phyloP scores from a whole-genome alignment of 352 stramenopile genomes.

The Phytophthora europaea region DNA sequence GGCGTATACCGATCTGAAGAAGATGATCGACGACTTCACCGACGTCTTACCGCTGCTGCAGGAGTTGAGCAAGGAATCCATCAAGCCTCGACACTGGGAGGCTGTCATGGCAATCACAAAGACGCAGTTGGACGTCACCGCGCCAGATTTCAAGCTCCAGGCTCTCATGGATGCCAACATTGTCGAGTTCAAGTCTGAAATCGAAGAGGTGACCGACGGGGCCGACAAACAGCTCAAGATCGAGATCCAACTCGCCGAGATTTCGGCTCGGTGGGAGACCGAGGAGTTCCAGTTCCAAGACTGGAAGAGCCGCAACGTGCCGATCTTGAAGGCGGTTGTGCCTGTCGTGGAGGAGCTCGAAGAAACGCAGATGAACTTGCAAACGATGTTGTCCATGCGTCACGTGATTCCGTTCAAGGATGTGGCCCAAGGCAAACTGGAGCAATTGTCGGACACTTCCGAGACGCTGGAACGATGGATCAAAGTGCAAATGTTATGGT shows the following conservation, averaged over 20 bases:
- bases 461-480: constrained; percentile 99
- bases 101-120: constrained; percentile 96
- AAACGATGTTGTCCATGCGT: constrained; percentile 98
- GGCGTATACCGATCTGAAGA: constrained; percentile 97
- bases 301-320: constrained; percentile 95
- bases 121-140: constrained; percentile 94
- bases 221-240: constrained; percentile 99
- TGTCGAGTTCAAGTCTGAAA: constrained; percentile 93
- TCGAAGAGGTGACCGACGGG: constrained; percentile 98
- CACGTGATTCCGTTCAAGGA: constrained; percentile 98
- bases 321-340: constrained; percentile 96
- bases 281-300: constrained; percentile 97
- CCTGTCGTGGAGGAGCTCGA: constrained; percentile 98
- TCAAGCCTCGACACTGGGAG: constrained; percentile 97
- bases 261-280: constrained; percentile 94
- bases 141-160: constrained; percentile 96
- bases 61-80: constrained; percentile 97
- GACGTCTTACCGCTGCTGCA: constrained; percentile 96
- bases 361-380: constrained; percentile 98
- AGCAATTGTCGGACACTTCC: constrained; percentile 96
- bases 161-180: constrained; percentile 96
- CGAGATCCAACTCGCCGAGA: constrained; percentile 95
- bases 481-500: constrained; percentile 99
- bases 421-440: constrained; percentile 94
- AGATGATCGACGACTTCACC: constrained; percentile 99